Evolutionary conservation across 78 protist genomes (phyloP), one percentile per base, ranked within the genome.

Genomic region (Salpingoeca rosetta): DNA sequence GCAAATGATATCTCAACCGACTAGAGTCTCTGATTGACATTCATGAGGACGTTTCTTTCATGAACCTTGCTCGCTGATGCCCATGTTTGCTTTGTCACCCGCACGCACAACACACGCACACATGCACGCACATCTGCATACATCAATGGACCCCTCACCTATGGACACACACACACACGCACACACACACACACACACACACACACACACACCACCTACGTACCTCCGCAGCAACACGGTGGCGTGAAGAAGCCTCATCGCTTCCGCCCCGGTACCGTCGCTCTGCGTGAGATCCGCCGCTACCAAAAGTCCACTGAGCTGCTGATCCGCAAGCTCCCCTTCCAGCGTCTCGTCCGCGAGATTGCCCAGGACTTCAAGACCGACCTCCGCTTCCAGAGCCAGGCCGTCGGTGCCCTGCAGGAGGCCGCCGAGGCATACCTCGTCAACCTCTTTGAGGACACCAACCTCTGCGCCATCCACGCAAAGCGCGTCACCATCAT

Each of bases 231-330:
- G n/a, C n/a, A n/a, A n/a, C n/a, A n/a, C 44, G 93, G 93, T 3
- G 95, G 95, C 10, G 92, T 90, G 81, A 93, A 93, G 92, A 90
- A 91, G 92, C 91, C 97, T 45, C 96, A 93, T 85, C 82, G 98
- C 40, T 92, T 85, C 93, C 93, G 93, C 86, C 98, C 98, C 84
- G 98, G 98, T 56, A 92, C 93, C 38, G 93, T 90, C 38, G 96
- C 96, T 1, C 91, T 94, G 36, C 91, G 93, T 28, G 93, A 94
- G 90, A 94, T 94, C 75, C 93, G 94, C 38, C 65, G 85, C 37
- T 93, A 88, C 92, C 96, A 93, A 89, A 87, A 88, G 90, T 44
- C 91, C 40, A 93, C 98, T 3, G 96, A 92, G 85, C 92, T 92
- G 41, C 93, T 95, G 82, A 92, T 95, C 82, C 92, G 96, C 84